Evolutionary conservation across 768 basidiomycete genomes (phyloP).

Genomic region (Naganishia onofrii): DNA sequence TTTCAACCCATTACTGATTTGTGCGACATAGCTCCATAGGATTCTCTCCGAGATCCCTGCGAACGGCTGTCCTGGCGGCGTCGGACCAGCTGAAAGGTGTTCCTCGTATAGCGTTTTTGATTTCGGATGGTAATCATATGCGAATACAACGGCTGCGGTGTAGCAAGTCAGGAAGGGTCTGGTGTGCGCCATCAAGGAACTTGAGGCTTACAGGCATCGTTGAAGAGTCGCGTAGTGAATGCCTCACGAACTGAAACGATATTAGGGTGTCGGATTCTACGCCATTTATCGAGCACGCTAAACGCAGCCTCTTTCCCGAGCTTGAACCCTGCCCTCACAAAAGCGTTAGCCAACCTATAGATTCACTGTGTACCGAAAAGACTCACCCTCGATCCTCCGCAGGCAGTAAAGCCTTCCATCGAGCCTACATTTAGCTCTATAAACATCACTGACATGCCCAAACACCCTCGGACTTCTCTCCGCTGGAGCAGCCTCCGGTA

Average conservation of each 20-base stretch:
- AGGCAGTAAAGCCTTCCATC: slow-evolving; percentile 78
- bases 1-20: slow-evolving; percentile 82
- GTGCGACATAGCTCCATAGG: slow-evolving; percentile 88
- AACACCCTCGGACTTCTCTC: slow-evolving; percentile 72
- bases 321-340: slow-evolving; percentile 71
- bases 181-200: background rate
- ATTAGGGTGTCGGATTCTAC: slow-evolving; percentile 74
- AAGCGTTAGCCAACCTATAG: slow-evolving; percentile 11
- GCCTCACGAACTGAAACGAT: slow-evolving; percentile 83
- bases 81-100: slow-evolving; percentile 57
- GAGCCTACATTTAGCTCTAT: slow-evolving; percentile 70
- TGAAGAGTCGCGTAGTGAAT: slow-evolving; percentile 89
- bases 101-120: slow-evolving; percentile 73
- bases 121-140: slow-evolving; percentile 82
- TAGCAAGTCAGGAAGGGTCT: slow-evolving; percentile 22
- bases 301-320: slow-evolving; percentile 79
- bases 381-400: slow-evolving; percentile 80
- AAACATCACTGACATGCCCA: slow-evolving; percentile 81
- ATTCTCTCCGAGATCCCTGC: slow-evolving; percentile 70
- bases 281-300: slow-evolving; percentile 78
- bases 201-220: slow-evolving; percentile 73
- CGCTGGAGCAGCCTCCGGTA: slow-evolving; percentile 54
- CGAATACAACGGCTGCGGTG: slow-evolving; percentile 75
- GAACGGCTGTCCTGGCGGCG: slow-evolving; percentile 50
- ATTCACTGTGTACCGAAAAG: background rate